phyloP scores from a whole-genome alignment of 2,329 filamentous ascomycete genomes.

The Myotisia sp. region DNA sequence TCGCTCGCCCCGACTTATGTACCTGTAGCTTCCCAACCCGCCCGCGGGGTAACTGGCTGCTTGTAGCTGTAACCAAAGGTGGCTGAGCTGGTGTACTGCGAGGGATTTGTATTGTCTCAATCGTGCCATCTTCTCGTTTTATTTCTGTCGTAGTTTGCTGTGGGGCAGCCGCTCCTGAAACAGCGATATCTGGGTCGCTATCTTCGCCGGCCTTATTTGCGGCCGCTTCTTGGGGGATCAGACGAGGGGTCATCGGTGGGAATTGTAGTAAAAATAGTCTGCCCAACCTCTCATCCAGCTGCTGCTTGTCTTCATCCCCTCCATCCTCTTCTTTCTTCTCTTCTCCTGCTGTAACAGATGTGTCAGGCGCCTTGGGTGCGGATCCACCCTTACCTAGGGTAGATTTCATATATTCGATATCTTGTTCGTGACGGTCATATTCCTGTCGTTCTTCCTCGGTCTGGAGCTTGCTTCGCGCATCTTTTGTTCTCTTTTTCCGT shows the following conservation, averaged over 20 bases:
- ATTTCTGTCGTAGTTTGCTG: slow-evolving; percentile 2
- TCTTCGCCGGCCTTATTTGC: slow-evolving; percentile 14
- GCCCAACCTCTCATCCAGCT: slow-evolving; percentile 34
- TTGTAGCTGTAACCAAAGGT: slow-evolving; percentile 27
- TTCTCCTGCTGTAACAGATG: slow-evolving; percentile 1
- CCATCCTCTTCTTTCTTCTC: slow-evolving; percentile 9
- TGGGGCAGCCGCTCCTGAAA: slow-evolving; percentile 4
- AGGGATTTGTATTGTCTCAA: slow-evolving; percentile 2
- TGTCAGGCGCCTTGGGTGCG: slow-evolving; percentile 11
- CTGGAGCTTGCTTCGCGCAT: slow-evolving; percentile 25
- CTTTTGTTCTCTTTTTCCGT: slow-evolving; percentile 14
- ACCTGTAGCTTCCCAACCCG: slow-evolving; percentile 47
- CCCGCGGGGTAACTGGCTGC: slow-evolving; percentile 37
- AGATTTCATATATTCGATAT: slow-evolving; percentile 28
- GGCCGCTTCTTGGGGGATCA: slow-evolving; percentile 27
- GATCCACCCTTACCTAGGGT: slow-evolving; percentile 16
- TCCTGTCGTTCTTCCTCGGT: slow-evolving; percentile 30
- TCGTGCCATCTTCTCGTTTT: slow-evolving; percentile 10
- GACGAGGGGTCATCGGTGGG: slow-evolving; percentile 46
- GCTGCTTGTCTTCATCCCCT: slow-evolving; percentile 15
- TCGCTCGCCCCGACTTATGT: slow-evolving; percentile 47
- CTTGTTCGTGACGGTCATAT: slow-evolving; percentile 28
- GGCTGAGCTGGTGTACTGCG: slow-evolving; percentile 11
- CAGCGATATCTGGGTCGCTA: not conserved
- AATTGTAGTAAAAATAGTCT: slow-evolving; percentile 51